Evolutionary conservation across 2,329 filamentous ascomycete species (phyloP).

Genomic region (Penicillium sp.): DNA sequence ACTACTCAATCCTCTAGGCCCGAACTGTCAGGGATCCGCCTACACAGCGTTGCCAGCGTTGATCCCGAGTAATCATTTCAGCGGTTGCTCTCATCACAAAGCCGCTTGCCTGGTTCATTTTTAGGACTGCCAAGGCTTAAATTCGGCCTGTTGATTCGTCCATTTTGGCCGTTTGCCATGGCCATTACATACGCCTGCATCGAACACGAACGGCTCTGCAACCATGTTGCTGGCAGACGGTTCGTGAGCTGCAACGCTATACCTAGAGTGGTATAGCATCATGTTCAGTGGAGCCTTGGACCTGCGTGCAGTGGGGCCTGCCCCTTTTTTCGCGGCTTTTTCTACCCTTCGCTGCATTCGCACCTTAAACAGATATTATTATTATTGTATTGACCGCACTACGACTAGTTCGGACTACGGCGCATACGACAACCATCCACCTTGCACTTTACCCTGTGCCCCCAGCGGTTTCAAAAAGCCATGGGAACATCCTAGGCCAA

Average conservation of each 20-base stretch:
- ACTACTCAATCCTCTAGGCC: slow-evolving; percentile 17
- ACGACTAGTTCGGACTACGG: not conserved
- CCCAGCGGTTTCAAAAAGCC: slow-evolving; percentile 2
- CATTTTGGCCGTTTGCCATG: not conserved
- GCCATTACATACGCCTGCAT: not conserved
- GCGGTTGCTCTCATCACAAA: too few relatives aligned
- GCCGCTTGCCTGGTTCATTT: too few relatives aligned
- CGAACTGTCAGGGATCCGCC: slow-evolving; percentile 15
- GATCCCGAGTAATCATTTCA: not conserved
- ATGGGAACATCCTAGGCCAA: not conserved
- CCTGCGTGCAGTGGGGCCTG: slow-evolving; percentile 3
- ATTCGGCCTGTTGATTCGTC: not conserved
- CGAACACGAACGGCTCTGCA: slow-evolving; percentile 10
- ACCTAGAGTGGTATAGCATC: slow-evolving; percentile 6
- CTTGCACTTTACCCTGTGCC: slow-evolving; percentile 2
- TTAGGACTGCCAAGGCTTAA: not conserved
- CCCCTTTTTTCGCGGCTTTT: slow-evolving; percentile 17
- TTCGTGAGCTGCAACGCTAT: slow-evolving; percentile 22
- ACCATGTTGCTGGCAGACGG: slow-evolving; percentile 12
- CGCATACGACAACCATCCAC: slow-evolving; percentile 6
- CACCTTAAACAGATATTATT: slow-evolving; percentile 3
- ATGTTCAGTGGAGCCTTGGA: slow-evolving; percentile 6
- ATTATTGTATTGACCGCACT: not conserved
- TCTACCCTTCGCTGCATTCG: slow-evolving; percentile 1
- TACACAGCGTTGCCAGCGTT: not conserved